A percentile compares a stretch with the other conserved stretches of the same genome.
Evolutionary conservation across 495 filamentous ascomycete genomes (phyloP).

Genomic region (Penicillium atrosanguineum): DNA sequence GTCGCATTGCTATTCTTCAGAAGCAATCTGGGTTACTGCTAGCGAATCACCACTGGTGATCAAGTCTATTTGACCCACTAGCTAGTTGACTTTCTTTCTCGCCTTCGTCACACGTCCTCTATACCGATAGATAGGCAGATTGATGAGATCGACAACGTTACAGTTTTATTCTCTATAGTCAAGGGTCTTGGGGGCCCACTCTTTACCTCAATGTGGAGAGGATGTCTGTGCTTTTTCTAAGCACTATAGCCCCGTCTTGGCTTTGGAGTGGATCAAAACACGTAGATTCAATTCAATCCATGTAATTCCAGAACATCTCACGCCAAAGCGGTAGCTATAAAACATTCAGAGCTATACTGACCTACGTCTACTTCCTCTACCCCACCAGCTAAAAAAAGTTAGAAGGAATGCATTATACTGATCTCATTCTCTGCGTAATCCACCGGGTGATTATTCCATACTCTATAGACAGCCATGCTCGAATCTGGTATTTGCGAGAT

Average conservation of each 20-base stretch:
- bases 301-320: no score
- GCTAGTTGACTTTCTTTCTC: no score
- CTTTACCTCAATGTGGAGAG: neutral
- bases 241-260: neutral
- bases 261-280: neutral
- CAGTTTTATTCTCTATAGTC: neutral
- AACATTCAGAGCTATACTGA: neutral
- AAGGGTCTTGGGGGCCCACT: neutral
- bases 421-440: constrained; percentile 32
- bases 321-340: neutral
- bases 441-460: constrained; percentile 32
- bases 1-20: neutral
- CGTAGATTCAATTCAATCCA: neutral
- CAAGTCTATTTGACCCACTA: no score
- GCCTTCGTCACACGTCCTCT: no score
- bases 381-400: neutral
- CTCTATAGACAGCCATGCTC: constrained; percentile 38
- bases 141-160: no score
- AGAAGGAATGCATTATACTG: constrained; percentile 23
- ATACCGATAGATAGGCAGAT: no score
- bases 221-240: neutral
- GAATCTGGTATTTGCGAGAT: constrained; percentile 33
- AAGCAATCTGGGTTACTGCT: neutral
- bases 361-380: neutral
- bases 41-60: neutral